Base-by-base conservation (phyloP, 306 rosid species). In the Crataegus laevigata region DNA sequence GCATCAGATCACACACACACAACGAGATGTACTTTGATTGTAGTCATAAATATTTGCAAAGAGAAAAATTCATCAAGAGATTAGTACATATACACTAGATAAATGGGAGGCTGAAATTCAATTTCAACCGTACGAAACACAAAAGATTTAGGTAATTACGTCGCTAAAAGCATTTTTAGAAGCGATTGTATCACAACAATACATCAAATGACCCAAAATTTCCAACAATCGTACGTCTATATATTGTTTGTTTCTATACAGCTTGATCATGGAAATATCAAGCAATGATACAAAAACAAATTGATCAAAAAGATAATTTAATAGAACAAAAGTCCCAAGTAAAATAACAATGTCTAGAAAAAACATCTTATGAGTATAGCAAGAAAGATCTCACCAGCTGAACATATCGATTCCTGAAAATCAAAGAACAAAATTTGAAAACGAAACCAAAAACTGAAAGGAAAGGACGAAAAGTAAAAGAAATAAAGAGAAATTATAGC, bases 321-420 rank as follows among this genome's bases (percentile, higher is more conserved):
- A 19, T 5, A 28, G 1, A 71, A 6, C 45, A 29, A 42, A 6
- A 17, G 19, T 11, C 13, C 5, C 54, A 19, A 80, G 34, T 47
- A 24, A 40, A 43, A 18, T 26, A 18, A 19, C 12, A 79, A 55
- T 71, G 73, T 11, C 11, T 65, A 73, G 2, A 42, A 36, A 18
- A 61, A 2, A 9, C 19, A 42, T 36, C 28, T 68, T 80, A 38
- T 51, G 18, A 71, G 40, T 36, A 9, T 36, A 36, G 9, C 9
- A 36, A 68, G 69, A 74, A 30, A 75, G 24, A 3, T 85, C 97
- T 90, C 87, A 91, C 97, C 47, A 91, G 98, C 96, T 88, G 87
- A 91, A 94, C 87, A 88, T 75, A 87, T 88, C 90, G 73, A 96
- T 90, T 78, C 98, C 98, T 94, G 83, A 40, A 82, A 12, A 59